Evolutionary conservation across 2,329 filamentous ascomycete species (phyloP).

Genomic region (Diaporthe australafricana): DNA sequence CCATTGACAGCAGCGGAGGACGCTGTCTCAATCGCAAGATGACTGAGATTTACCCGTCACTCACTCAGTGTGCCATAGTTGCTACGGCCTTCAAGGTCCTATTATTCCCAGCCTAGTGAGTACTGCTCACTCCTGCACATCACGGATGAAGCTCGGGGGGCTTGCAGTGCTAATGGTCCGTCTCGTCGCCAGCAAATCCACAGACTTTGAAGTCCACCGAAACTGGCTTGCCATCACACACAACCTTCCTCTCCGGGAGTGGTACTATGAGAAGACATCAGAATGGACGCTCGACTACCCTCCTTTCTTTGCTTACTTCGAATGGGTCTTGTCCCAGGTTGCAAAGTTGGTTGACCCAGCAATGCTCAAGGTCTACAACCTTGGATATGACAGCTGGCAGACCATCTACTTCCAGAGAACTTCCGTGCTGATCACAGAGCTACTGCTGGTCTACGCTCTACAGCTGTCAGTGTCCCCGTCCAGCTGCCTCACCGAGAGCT

Average conservation of each 20-base stretch:
- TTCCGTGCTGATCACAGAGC: conserved; percentile 88
- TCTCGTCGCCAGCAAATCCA: conserved; percentile 81
- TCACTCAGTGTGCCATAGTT: conserved; percentile 87
- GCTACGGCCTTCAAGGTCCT: conserved; percentile 91
- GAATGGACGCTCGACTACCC: conserved; percentile 99
- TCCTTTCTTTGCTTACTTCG: conserved; percentile 97
- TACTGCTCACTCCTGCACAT: conserved; percentile 41
- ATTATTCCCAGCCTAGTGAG: conserved; percentile 94
- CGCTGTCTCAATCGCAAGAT: conserved; percentile 58
- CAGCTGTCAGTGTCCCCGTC: conserved; percentile 65
- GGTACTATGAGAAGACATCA: conserved; percentile 98
- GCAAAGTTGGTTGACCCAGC: conserved; percentile 81
- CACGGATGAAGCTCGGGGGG: not conserved
- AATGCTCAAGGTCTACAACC: conserved; percentile 84
- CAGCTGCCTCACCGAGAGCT: not conserved
- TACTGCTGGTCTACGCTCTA: conserved; percentile 85
- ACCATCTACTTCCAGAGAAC: conserved; percentile 92
- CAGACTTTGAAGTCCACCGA: conserved; percentile 97
- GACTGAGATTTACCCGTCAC: conserved; percentile 86
- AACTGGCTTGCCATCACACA: conserved; percentile 98
- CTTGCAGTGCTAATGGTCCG: conserved; percentile 37
- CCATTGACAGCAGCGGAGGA: conserved; percentile 8
- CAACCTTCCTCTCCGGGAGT: conserved; percentile 85
- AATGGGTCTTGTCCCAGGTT: conserved; percentile 88
- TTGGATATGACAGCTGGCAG: conserved; percentile 91